These are phyloP conservation scores for Hansenula lynferdii DNA, from an alignment of 1,139 yeast species.

Conservation along the genomic window DNA sequence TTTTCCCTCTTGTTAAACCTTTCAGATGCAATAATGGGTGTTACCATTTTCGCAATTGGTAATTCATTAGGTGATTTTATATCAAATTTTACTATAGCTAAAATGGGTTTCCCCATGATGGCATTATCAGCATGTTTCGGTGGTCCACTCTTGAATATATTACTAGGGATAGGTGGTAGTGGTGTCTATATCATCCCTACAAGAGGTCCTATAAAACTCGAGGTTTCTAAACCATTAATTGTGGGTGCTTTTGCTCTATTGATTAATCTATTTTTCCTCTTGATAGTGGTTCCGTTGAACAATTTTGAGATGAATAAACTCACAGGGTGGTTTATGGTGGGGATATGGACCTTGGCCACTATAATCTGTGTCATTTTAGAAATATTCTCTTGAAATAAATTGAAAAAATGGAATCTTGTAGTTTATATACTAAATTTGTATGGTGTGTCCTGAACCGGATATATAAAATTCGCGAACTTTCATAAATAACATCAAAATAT, in stretches of 20 bases:
- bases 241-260: conserved; percentile 50
- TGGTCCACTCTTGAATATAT: conserved; percentile 69
- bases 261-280: conserved; percentile 46
- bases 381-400: too few relatives aligned
- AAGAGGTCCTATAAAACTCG: conserved; percentile 29
- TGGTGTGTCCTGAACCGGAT: too few relatives aligned
- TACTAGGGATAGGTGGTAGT: conserved; percentile 62
- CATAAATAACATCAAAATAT: too few relatives aligned
- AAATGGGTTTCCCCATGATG: conserved; percentile 86
- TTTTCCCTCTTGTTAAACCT: conserved; percentile 55
- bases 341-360: conserved; percentile 52
- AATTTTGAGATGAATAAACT: conserved; percentile 59
- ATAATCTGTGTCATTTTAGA: conserved; percentile 30
- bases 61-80: conserved; percentile 88
- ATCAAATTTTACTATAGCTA: conserved; percentile 79
- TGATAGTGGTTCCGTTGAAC: conserved; percentile 54
- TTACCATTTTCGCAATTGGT: conserved; percentile 88
- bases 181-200: conserved; percentile 47
- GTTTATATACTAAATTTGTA: too few relatives aligned
- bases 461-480: too few relatives aligned
- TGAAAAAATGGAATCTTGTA: not conserved
- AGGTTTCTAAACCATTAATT: conserved; percentile 41
- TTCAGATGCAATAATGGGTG: conserved; percentile 79
- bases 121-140: conserved; percentile 96
- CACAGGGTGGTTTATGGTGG: conserved; percentile 50